Evolutionary conservation across 176 grass and related monocot genomes (phyloP), one percentile per base, ranked within the genome.

Genomic region (Olyra latifolia): DNA sequence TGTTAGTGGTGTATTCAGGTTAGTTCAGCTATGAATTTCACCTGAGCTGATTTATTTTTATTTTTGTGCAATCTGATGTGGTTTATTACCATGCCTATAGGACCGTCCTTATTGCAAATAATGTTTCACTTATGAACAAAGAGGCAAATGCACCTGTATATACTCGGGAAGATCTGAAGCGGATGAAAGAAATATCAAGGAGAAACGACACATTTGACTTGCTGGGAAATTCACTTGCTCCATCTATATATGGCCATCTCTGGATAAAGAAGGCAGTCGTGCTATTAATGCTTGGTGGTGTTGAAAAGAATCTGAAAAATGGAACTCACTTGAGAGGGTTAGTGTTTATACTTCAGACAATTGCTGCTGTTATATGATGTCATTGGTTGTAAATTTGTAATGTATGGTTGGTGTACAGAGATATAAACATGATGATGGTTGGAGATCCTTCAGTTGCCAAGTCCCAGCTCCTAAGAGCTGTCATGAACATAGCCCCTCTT

Each of bases 391-490:
- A 23, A 29, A 7, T n/a, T 32, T 72, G 27, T 13, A 23, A 29
- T 76, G 41, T 35, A 53, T 16, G 17, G 90, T 87, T 45, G 32
- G 38, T 58, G 16, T 89, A 38, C 78, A 99, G 96, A 74, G 96
- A 99, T 85, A 91, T 99, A 89, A 99, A 99, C 75, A 99, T 99
- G 96, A 99, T 99, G 96, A 99, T 99, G 92, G 96, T 95, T 30
- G 96, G 96, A 71, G 92, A 99, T 87, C 92, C 96, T 83, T 99
- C 92, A 32, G 96, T 99, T 82, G 96, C 96, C 40, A 99, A 99
- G 77, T 99, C 96, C 42, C 96, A 95, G 81, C 92, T 99, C 30
- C 80, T 99, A 80, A 89, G 96, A 87, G 96, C 84, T 75, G 84
- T 99, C 20, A 99, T 99, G 90, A 99, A 95, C 63, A 99, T 99